phyloP scores from a whole-genome alignment of 495 filamentous ascomycete genomes.

The Penicillium turbatum region DNA sequence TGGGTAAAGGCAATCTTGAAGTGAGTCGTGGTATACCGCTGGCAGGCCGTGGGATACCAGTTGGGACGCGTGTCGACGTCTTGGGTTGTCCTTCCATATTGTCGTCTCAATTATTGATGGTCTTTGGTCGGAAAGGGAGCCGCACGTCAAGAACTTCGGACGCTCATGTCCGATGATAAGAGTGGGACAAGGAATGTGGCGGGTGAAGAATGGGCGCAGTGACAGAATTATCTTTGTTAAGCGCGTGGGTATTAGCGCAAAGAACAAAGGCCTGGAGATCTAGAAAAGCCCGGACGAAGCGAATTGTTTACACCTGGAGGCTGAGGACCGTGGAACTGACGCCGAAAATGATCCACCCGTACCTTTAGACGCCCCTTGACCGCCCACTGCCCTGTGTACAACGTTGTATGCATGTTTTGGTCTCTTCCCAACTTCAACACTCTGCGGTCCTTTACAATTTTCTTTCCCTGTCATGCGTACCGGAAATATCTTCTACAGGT shows the following conservation, averaged over 20 bases:
- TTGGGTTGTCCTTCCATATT: constrained; percentile 37
- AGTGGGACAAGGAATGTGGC: constrained; percentile 10
- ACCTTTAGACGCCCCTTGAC: too few relatives aligned
- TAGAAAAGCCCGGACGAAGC: constrained; percentile 4
- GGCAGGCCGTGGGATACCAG: constrained; percentile 40
- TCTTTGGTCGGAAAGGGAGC: constrained; percentile 1
- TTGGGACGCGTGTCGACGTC: constrained; percentile 25
- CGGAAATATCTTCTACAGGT: neutral
- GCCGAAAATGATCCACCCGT: too few relatives aligned
- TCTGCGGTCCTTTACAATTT: neutral
- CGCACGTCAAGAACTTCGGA: constrained; percentile 8
- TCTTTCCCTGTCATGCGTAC: neutral
- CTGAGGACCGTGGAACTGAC: too few relatives aligned
- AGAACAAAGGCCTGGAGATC: neutral
- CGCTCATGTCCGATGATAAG: constrained; percentile 1
- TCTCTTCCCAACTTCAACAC: neutral
- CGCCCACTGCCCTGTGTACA: too few relatives aligned
- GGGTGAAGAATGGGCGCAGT: constrained; percentile 4
- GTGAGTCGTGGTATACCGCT: constrained; percentile 41
- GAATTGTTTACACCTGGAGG: constrained; percentile 25
- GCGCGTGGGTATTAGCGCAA: neutral
- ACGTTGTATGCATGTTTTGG: neutral
- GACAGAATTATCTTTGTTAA: neutral
- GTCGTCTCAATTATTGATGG: neutral
- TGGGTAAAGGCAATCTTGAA: constrained; percentile 43